Evolutionary conservation across 352 stramenopile species (phyloP).

Genomic region (Phytophthora multivora): DNA sequence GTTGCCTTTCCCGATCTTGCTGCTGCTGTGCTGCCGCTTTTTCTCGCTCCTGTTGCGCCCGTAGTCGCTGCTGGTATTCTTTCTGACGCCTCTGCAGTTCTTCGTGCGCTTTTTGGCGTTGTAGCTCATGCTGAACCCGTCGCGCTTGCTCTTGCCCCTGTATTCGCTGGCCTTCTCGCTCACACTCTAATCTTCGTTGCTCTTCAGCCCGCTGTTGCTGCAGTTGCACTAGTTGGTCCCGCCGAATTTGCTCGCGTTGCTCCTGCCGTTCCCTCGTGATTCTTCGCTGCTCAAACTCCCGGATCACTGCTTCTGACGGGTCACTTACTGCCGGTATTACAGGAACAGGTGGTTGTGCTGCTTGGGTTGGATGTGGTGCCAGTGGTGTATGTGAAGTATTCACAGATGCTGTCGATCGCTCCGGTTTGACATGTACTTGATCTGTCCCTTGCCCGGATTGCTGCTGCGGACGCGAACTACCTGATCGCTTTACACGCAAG

Average conservation of each 20-base stretch:
- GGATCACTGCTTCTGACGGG: constrained; percentile 30
- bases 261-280: constrained; percentile 32
- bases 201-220: constrained; percentile 21
- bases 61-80: constrained; percentile 35
- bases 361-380: not conserved
- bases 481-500: constrained; percentile 33
- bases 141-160: constrained; percentile 16
- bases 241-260: constrained; percentile 11
- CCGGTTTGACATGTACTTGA: constrained; percentile 33
- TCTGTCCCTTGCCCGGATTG: not conserved
- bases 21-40: constrained; percentile 21
- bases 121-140: constrained; percentile 26
- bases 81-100: constrained; percentile 33
- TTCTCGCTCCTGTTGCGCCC: constrained; percentile 30
- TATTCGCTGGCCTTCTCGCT: constrained; percentile 8
- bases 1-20: constrained; percentile 15
- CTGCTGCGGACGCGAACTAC: constrained; percentile 12
- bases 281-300: constrained; percentile 37
- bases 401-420: constrained; percentile 4
- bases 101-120: constrained; percentile 26
- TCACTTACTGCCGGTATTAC: constrained; percentile 2
- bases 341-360: not conserved
- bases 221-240: constrained; percentile 10
- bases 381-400: not conserved
- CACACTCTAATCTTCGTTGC: constrained; percentile 9